Conservation (phyloP, 2,329 filamentous ascomycete species). For the Scedosporium aurantiacum region DNA sequence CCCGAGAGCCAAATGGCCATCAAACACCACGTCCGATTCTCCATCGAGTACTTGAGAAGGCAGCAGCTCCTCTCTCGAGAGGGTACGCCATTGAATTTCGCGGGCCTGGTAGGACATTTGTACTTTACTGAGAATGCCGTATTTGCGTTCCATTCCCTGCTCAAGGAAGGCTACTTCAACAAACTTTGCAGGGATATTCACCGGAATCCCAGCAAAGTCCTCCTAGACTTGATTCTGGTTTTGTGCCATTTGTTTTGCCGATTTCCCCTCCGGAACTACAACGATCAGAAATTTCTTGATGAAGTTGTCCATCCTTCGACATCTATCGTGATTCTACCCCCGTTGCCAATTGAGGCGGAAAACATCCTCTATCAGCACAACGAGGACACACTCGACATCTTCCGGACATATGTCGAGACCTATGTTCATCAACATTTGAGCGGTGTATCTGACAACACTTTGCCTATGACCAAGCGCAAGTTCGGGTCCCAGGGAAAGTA, state of each 20-base stretch:
- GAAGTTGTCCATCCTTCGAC: slow-evolving; percentile 43
- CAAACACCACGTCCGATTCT: slow-evolving; percentile 68
- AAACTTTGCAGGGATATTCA: slow-evolving; percentile 47
- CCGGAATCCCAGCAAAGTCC: slow-evolving; percentile 33
- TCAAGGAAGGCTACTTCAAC: slow-evolving; percentile 60
- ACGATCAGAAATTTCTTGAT: slow-evolving; percentile 26
- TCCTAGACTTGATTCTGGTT: slow-evolving; percentile 54
- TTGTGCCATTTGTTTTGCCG: slow-evolving; percentile 63
- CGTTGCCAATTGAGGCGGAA: slow-evolving; percentile 46
- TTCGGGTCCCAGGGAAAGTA: slow-evolving; percentile 22
- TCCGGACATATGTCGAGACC: slow-evolving; percentile 56
- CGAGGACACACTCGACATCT: slow-evolving; percentile 51
- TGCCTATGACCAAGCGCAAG: slow-evolving; percentile 48
- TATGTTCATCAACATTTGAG: slow-evolving; percentile 55
- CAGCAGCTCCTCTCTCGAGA: slow-evolving; percentile 51
- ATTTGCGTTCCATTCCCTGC: slow-evolving; percentile 65
- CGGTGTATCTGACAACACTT: slow-evolving; percentile 33
- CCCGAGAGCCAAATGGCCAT: slow-evolving; percentile 56
- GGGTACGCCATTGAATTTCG: slow-evolving; percentile 61
- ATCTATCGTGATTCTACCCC: slow-evolving; percentile 54
- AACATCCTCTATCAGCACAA: slow-evolving; percentile 52
- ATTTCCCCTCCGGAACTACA: slow-evolving; percentile 25
- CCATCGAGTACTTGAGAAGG: slow-evolving; percentile 65
- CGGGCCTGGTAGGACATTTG: slow-evolving; percentile 57
- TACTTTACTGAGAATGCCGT: slow-evolving; percentile 67